A percentile compares a stretch with the other conserved stretches of the same genome.
Conservation (phyloP, 257 asterid species). For the Gentiana straminea region DNA sequence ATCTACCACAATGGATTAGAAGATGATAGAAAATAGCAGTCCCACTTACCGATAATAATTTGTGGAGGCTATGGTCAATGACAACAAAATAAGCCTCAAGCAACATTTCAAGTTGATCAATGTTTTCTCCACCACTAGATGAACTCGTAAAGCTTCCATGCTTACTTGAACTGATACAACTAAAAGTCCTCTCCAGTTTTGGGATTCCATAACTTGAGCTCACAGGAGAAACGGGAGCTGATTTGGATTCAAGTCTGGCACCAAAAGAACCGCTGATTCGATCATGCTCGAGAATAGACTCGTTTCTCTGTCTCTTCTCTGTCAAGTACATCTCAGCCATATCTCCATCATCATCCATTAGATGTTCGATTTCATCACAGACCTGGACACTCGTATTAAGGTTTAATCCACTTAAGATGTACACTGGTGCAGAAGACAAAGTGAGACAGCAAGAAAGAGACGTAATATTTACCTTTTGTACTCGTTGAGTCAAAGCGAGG, state of each 20-base stretch:
- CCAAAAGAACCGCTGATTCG: slow-evolving; percentile 26
- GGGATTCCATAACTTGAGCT: slow-evolving; percentile 44
- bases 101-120: slow-evolving; percentile 96
- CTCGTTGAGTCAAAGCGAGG: slow-evolving; percentile 91
- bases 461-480: slow-evolving; percentile 58
- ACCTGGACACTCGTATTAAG: slow-evolving; percentile 38
- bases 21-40: not conserved
- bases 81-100: slow-evolving; percentile 90
- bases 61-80: slow-evolving; percentile 78
- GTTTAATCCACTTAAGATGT: slow-evolving; percentile 5
- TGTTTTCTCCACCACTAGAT: slow-evolving; percentile 53
- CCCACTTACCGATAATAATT: slow-evolving; percentile 69
- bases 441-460: slow-evolving; percentile 2
- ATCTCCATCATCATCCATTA: slow-evolving; percentile 97
- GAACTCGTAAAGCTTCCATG: slow-evolving; percentile 79
- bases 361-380: slow-evolving; percentile 91
- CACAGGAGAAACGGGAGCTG: slow-evolving; percentile 85
- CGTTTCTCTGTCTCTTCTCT: slow-evolving; percentile 81
- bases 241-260: slow-evolving; percentile 32
- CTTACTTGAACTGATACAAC: slow-evolving; percentile 66
- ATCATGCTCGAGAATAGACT: slow-evolving; percentile 33
- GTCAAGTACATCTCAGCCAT: slow-evolving; percentile 99
- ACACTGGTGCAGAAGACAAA: slow-evolving; percentile 7
- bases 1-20: too few relatives aligned
- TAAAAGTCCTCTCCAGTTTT: slow-evolving; percentile 75